A percentile compares a stretch with the other conserved stretches of the same genome.
Evolutionary conservation across 495 filamentous ascomycete genomes (phyloP).

Genomic region (Lepraria neglecta): DNA sequence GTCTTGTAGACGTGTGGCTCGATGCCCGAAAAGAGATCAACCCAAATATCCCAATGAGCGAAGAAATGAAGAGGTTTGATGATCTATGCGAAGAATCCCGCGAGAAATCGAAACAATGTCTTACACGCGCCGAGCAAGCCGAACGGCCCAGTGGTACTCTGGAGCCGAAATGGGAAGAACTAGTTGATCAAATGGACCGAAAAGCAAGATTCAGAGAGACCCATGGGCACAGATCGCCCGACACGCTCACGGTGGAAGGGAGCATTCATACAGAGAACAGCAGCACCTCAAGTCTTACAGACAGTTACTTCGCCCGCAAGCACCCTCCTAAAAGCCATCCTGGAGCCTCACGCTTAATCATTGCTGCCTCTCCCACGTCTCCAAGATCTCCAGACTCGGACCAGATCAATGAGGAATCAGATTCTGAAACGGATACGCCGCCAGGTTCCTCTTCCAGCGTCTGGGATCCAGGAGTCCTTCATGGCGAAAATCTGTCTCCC

Average conservation of each 20-base stretch:
- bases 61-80: constrained; percentile 67
- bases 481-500: not conserved
- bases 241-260: constrained; percentile 31
- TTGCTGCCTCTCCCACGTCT: constrained; percentile 41
- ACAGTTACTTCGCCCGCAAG: constrained; percentile 37
- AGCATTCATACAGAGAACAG: constrained; percentile 32
- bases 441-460: constrained; percentile 48
- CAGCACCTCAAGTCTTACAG: constrained; percentile 38
- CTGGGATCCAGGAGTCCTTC: constrained; percentile 39
- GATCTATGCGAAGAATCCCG: constrained; percentile 63
- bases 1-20: constrained; percentile 84
- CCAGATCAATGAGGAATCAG: constrained; percentile 34
- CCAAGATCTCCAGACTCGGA: constrained; percentile 30
- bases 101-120: constrained; percentile 65
- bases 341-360: constrained; percentile 40
- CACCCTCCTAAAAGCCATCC: constrained; percentile 42
- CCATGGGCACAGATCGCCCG: constrained; percentile 32
- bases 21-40: constrained; percentile 44
- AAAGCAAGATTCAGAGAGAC: constrained; percentile 35
- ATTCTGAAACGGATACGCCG: constrained; percentile 39
- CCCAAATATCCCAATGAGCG: constrained; percentile 43
- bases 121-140: constrained; percentile 64
- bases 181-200: constrained; percentile 61
- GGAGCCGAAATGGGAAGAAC: constrained; percentile 63
- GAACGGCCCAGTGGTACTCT: constrained; percentile 55